Percentiles rank a stretch among this genome's conserved stretches.
Conservation (phyloP, 2,329 filamentous ascomycete genomes). For the Calonectria crousiana region DNA sequence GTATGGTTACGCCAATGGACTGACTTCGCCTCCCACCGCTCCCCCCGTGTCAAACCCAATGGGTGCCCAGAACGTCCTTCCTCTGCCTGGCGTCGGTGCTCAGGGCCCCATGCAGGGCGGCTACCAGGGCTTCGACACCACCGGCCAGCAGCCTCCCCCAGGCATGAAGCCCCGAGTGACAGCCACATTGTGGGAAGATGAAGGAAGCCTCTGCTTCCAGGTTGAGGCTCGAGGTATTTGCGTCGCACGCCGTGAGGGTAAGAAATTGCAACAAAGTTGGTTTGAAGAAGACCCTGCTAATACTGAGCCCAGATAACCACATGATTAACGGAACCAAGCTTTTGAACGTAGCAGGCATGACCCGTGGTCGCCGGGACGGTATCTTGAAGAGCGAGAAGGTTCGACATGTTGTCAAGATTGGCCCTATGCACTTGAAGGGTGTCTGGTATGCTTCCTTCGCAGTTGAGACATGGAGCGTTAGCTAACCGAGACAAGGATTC, state of each 20-base stretch:
- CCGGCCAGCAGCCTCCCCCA: slow-evolving; percentile 91
- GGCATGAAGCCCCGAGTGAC: slow-evolving; percentile 98
- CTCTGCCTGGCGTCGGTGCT: slow-evolving; percentile 72
- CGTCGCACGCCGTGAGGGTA: slow-evolving; percentile 93
- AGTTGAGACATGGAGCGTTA: slow-evolving; percentile 31
- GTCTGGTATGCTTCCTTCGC: slow-evolving; percentile 80
- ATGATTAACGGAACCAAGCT: slow-evolving; percentile 99
- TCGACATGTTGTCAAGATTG: slow-evolving; percentile 97
- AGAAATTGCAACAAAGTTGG: slow-evolving; percentile 36
- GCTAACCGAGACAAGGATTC: slow-evolving; percentile 77
- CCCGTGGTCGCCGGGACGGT: slow-evolving; percentile 91
- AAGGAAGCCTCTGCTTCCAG: slow-evolving; percentile 97
- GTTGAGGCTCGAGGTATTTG: slow-evolving; percentile 97
- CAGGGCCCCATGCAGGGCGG: slow-evolving; percentile 64
- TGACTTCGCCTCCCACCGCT: slow-evolving; percentile 81
- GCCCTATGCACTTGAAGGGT: slow-evolving; percentile 98
- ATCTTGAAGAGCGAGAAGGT: slow-evolving; percentile 98
- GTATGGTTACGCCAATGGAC: slow-evolving; percentile 81
- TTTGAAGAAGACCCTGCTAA: slow-evolving; percentile 13
- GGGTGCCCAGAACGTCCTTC: slow-evolving; percentile 73
- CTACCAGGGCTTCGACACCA: slow-evolving; percentile 79
- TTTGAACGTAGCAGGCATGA: slow-evolving; percentile 98
- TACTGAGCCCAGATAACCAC: slow-evolving; percentile 79
- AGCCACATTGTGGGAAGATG: slow-evolving; percentile 97
- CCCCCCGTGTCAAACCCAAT: slow-evolving; percentile 79